Conservation (phyloP, 106 monocot species). For the Posidonia australis region DNA sequence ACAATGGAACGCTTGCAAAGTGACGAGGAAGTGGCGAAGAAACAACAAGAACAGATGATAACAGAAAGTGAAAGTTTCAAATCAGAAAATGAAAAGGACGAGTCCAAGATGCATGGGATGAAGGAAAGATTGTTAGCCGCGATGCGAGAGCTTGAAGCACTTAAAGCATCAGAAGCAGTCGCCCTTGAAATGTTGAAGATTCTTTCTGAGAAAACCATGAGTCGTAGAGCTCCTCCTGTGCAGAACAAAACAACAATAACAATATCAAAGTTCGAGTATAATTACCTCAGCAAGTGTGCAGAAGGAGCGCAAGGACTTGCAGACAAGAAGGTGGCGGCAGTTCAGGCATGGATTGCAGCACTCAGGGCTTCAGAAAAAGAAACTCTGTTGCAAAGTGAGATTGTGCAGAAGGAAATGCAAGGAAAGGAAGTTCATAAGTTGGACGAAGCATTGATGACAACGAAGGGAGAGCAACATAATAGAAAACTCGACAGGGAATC, state of each 20-base stretch:
- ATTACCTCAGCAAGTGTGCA: constrained; percentile 44
- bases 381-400: constrained; percentile 24
- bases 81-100: constrained; percentile 17
- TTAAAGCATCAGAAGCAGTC: constrained; percentile 43
- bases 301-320: constrained; percentile 35
- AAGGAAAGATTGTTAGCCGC: constrained; percentile 32
- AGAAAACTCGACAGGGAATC: neutral
- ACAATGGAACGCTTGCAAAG: constrained; percentile 34
- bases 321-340: constrained; percentile 44
- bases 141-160: constrained; percentile 36
- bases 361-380: constrained; percentile 46
- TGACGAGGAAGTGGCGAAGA: constrained; percentile 30
- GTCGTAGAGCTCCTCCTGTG: constrained; percentile 13
- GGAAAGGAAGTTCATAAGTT: constrained; percentile 8
- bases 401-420: constrained; percentile 23
- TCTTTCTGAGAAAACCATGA: constrained; percentile 27
- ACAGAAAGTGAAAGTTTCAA: constrained; percentile 22
- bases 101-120: constrained; percentile 7
- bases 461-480: neutral
- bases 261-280: constrained; percentile 51
- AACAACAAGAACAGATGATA: constrained; percentile 23
- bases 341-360: constrained; percentile 61
- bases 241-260: constrained; percentile 15
- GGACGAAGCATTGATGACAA: constrained; percentile 9
- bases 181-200: constrained; percentile 34